Conservation (phyloP, 495 filamentous ascomycete genomes). For the Xylaria scruposa region DNA sequence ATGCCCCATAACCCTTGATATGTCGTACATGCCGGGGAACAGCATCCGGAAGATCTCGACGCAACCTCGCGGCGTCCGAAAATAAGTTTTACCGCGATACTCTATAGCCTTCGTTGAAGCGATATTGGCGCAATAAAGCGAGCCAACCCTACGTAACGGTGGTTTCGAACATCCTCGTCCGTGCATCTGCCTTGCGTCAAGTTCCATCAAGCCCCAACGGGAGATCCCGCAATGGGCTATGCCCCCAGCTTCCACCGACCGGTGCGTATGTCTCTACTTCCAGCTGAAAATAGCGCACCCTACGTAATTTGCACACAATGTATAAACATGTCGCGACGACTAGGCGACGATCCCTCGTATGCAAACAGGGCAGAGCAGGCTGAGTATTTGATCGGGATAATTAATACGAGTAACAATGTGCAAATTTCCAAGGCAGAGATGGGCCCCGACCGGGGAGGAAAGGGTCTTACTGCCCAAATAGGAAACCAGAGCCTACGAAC, state of each 20-base stretch:
- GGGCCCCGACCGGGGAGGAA: background rate
- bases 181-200: conserved; percentile 12
- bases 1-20: background rate
- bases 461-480: conserved; percentile 17
- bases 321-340: conserved; percentile 3
- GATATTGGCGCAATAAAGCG: conserved; percentile 15
- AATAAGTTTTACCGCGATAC: conserved; percentile 3
- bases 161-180: conserved; percentile 19
- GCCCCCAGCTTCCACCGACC: background rate
- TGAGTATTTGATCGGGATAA: background rate
- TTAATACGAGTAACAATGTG: background rate
- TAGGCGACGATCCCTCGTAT: conserved; percentile 15
- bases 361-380: conserved; percentile 7
- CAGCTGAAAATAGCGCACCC: conserved; percentile 12
- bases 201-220: background rate
- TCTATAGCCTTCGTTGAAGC: background rate
- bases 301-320: conserved; percentile 1
- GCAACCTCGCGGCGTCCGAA: conserved; percentile 8
- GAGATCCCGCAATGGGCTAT: background rate
- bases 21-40: conserved; percentile 24
- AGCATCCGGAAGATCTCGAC: conserved; percentile 24
- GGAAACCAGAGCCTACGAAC: conserved; percentile 8
- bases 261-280: conserved; percentile 1
- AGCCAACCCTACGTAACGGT: background rate
- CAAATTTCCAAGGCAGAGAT: conserved; percentile 12